Evolutionary conservation across 1,139 yeast species (phyloP).

Genomic region (Kodamaea derodonti): DNA sequence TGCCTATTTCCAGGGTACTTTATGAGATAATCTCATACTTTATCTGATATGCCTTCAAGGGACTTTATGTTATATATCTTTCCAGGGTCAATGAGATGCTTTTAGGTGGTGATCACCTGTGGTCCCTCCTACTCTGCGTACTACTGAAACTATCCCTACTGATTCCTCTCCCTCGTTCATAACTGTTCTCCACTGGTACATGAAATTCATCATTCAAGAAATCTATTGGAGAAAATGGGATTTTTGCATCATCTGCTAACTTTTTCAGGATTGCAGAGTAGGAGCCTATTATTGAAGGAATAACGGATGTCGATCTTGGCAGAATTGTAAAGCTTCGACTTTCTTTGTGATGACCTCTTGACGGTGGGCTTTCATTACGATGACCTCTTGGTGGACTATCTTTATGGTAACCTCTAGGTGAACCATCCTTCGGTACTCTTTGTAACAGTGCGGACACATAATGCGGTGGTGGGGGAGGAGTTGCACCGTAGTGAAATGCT

Average conservation of each 20-base stretch:
- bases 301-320: slow-evolving; percentile 30
- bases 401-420: no score
- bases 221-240: slow-evolving; percentile 44
- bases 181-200: slow-evolving; percentile 8
- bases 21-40: no score
- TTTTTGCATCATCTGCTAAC: slow-evolving; percentile 31
- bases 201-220: slow-evolving; percentile 33
- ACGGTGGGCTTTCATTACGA: no score
- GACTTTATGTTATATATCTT: no score
- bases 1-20: no score
- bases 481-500: background rate
- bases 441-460: slow-evolving; percentile 19
- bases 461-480: slow-evolving; percentile 25
- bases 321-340: slow-evolving; percentile 13
- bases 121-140: no score
- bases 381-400: no score
- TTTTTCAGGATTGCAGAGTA: slow-evolving; percentile 37
- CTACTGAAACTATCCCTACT: background rate
- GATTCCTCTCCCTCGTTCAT: slow-evolving; percentile 1
- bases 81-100: no score
- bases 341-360: no score
- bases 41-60: no score
- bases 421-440: slow-evolving; percentile 1
- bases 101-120: no score
- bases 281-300: slow-evolving; percentile 41